phyloP scores from a whole-genome alignment of 352 stramenopile genomes.

The Globisporangium uncinulatum region DNA sequence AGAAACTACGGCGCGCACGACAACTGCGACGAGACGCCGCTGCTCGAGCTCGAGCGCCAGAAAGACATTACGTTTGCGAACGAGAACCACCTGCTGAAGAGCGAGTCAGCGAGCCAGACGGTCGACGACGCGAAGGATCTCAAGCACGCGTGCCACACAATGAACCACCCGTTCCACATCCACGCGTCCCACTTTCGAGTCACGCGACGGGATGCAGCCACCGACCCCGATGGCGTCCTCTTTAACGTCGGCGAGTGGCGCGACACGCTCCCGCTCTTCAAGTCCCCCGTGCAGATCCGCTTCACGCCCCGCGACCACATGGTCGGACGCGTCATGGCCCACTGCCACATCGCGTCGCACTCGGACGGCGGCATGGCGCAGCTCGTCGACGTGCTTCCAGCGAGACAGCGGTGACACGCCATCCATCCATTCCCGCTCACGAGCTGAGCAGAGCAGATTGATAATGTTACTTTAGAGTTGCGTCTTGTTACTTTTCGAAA shows the following conservation, averaged over 20 bases:
- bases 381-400: conserved; percentile 39
- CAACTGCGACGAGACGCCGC: conserved; percentile 26
- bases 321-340: conserved; percentile 55
- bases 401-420: conserved; percentile 2
- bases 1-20: conserved; percentile 36
- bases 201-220: conserved; percentile 27
- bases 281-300: conserved; percentile 51
- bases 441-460: no score
- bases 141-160: conserved; percentile 45
- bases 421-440: no score
- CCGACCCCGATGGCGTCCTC: conserved; percentile 49
- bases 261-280: conserved; percentile 72
- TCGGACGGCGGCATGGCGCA: conserved; percentile 74
- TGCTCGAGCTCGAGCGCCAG: conserved; percentile 11
- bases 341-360: conserved; percentile 73
- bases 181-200: conserved; percentile 75
- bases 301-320: conserved; percentile 65
- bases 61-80: conserved; percentile 25
- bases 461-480: no score
- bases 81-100: conserved; percentile 19
- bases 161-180: conserved; percentile 80
- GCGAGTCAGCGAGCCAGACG: conserved; percentile 8
- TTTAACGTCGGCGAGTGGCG: conserved; percentile 67
- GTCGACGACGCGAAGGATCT: conserved; percentile 7
- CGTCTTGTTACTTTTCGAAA: no score